phyloP scores from a whole-genome alignment of 257 asterid species.

The Gardenia jasminoides region DNA sequence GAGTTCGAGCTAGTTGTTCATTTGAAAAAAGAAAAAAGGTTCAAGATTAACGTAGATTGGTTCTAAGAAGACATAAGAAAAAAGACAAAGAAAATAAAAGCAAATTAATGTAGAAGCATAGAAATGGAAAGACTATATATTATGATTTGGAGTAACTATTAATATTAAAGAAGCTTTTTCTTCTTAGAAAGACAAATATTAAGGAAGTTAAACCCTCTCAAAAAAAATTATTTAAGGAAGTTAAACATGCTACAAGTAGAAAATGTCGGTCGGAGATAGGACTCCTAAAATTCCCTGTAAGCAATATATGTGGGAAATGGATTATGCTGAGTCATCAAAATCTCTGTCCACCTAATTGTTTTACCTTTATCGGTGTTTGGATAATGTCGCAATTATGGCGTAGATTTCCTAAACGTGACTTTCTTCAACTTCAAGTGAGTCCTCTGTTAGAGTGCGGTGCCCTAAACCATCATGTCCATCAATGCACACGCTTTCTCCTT shows the following conservation, averaged over 20 bases:
- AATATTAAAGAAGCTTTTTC: too few relatives aligned
- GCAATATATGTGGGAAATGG: background rate
- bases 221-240: too few relatives aligned
- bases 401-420: slow-evolving; percentile 15
- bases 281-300: background rate
- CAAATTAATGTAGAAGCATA: background rate
- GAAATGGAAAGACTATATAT: background rate
- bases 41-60: background rate
- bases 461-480: too few relatives aligned
- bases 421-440: background rate
- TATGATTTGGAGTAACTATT: background rate
- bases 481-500: too few relatives aligned
- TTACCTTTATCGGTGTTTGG: slow-evolving; percentile 9
- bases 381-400: slow-evolving; percentile 11
- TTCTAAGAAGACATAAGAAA: background rate
- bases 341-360: slow-evolving; percentile 12
- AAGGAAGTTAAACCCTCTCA: too few relatives aligned
- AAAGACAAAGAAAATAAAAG: background rate
- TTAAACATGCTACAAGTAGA: background rate
- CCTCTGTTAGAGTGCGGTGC: too few relatives aligned
- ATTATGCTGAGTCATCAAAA: slow-evolving; percentile 23
- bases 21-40: too few relatives aligned
- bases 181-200: too few relatives aligned
- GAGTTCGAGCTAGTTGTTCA: background rate
- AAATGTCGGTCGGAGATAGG: background rate